Percentiles rank a stretch among this genome's conserved stretches.
Evolutionary conservation across 257 asterid species (phyloP).

Genomic region (Voacanga thouarsii): DNA sequence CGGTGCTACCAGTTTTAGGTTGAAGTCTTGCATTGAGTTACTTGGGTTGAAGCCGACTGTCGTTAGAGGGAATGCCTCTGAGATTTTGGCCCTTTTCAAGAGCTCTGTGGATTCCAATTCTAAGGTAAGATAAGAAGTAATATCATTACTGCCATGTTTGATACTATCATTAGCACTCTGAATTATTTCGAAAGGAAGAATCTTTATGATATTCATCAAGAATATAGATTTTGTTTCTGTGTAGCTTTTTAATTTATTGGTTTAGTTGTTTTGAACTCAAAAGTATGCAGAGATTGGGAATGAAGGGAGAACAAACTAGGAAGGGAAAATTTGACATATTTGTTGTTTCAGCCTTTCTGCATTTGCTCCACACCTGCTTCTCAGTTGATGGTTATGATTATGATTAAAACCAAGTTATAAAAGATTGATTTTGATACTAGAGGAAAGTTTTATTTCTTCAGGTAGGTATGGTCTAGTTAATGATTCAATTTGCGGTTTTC

Average conservation of each 20-base stretch:
- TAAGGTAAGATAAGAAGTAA: slow-evolving; percentile 39
- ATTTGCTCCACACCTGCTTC: neutral
- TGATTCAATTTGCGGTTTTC: neutral
- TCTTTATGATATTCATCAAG: neutral
- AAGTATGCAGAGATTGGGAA: neutral
- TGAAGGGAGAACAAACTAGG: neutral
- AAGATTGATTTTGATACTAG: neutral
- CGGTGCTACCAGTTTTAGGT: slow-evolving; percentile 70
- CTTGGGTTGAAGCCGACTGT: slow-evolving; percentile 65
- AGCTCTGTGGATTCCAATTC: slow-evolving; percentile 49
- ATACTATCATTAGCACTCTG: neutral
- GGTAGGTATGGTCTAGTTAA: neutral
- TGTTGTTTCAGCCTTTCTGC: neutral
- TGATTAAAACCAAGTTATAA: neutral
- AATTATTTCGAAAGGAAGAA: neutral
- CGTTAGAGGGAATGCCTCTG: slow-evolving; percentile 87
- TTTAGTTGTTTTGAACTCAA: no score
- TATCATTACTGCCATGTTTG: neutral
- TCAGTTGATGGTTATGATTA: neutral
- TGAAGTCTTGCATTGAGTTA: slow-evolving; percentile 70
- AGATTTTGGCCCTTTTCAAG: slow-evolving; percentile 73
- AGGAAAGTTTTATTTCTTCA: slow-evolving; percentile 1
- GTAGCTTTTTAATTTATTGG: no score
- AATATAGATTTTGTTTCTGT: neutral
- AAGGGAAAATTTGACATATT: neutral